Conservation (phyloP, 345 rosid genomes). For the Salix exigua region DNA sequence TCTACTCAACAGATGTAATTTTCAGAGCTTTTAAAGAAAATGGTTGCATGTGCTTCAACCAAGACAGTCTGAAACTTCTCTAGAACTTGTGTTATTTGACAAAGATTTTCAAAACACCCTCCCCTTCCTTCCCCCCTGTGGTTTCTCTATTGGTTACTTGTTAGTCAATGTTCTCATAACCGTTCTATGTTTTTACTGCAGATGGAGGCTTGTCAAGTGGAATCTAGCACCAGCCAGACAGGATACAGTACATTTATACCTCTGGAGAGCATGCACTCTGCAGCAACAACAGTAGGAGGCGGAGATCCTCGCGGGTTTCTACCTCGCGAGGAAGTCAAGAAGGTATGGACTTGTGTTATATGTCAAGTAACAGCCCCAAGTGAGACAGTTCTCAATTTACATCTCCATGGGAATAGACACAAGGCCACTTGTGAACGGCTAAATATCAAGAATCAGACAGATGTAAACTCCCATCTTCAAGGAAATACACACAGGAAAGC, state of each 20-base stretch:
- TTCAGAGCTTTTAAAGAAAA: background rate
- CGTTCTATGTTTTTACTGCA: background rate
- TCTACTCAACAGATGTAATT: background rate
- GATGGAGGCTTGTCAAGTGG: conserved; percentile 1
- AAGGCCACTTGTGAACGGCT: conserved; percentile 4
- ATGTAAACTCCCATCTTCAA: background rate
- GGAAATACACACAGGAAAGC: background rate
- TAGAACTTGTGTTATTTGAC: background rate
- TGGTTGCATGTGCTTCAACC: background rate
- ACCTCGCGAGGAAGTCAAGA: conserved; percentile 8
- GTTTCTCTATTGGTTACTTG: background rate
- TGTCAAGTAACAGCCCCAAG: conserved; percentile 18
- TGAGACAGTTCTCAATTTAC: conserved; percentile 10
- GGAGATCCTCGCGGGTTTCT: background rate
- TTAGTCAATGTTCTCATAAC: background rate
- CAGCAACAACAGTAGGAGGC: background rate
- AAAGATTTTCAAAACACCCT: background rate
- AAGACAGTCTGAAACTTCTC: background rate
- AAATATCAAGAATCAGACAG: conserved; percentile 15
- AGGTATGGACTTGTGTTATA: conserved; percentile 29
- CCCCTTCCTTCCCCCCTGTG: background rate
- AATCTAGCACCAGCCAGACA: background rate
- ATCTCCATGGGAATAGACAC: conserved; percentile 28
- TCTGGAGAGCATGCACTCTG: background rate
- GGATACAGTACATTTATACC: background rate